Evolutionary conservation across 2,329 filamentous ascomycete genomes (phyloP).

Genomic region (Talaromyces amestolkiae): DNA sequence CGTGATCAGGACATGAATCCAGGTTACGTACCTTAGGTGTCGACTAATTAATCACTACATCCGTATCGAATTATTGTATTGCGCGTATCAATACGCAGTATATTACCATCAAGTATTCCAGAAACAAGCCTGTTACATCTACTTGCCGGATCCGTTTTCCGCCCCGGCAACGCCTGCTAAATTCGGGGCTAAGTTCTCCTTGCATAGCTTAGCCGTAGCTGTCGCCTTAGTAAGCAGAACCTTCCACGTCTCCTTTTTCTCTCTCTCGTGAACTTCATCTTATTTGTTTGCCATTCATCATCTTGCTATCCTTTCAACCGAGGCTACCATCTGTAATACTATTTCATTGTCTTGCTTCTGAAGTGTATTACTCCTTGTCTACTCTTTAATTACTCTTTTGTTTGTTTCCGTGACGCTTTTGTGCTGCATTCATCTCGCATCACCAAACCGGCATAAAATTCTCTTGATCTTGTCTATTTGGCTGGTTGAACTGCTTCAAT

Average conservation of each 20-base stretch:
- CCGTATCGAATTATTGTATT: background rate
- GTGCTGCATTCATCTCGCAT: background rate
- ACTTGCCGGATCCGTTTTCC: constrained; percentile 1
- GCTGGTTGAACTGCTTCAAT: background rate
- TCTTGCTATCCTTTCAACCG: background rate
- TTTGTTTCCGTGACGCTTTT: background rate
- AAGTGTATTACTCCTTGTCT: constrained; percentile 7
- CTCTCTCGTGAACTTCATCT: background rate
- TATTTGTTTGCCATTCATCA: background rate
- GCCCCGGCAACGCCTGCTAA: background rate
- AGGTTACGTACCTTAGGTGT: background rate
- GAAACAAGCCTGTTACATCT: background rate
- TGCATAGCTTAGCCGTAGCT: background rate
- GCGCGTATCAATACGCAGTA: background rate
- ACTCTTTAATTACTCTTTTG: background rate
- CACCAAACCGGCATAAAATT: background rate
- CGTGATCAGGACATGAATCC: constrained; percentile 1
- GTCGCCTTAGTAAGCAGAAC: constrained; percentile 4
- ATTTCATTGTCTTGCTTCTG: constrained; percentile 6
- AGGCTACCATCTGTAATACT: constrained; percentile 3
- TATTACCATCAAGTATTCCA: background rate
- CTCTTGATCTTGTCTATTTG: background rate
- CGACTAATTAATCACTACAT: background rate
- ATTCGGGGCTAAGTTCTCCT: background rate
- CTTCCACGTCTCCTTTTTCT: constrained; percentile 8